phyloP scores from a whole-genome alignment of 805 yeast species.

The Wickerhamomyces alni region DNA sequence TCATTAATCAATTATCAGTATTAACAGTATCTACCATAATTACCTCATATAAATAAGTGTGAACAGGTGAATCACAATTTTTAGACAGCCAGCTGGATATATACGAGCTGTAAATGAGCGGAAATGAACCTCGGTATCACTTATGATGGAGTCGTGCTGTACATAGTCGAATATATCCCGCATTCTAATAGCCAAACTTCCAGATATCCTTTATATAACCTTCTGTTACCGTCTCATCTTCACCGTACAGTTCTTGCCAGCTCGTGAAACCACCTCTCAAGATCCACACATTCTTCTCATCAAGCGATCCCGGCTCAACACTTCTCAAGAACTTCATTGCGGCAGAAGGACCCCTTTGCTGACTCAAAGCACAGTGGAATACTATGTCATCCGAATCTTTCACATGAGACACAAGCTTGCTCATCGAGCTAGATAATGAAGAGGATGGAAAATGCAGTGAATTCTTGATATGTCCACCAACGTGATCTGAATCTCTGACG shows the following conservation, averaged over 20 bases:
- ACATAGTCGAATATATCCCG: too few species aligned
- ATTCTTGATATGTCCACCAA: slow-evolving; percentile 67
- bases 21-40: too few species aligned
- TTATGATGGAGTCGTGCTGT: too few species aligned
- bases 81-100: too few species aligned
- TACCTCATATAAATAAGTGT: too few species aligned
- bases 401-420: slow-evolving; percentile 13
- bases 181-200: slow-evolving; percentile 21
- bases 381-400: slow-evolving; percentile 45
- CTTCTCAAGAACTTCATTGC: slow-evolving; percentile 53
- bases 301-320: slow-evolving; percentile 19
- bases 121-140: too few species aligned
- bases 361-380: slow-evolving; percentile 89
- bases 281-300: slow-evolving; percentile 53
- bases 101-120: too few species aligned
- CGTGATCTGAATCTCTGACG: slow-evolving; percentile 76
- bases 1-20: too few species aligned
- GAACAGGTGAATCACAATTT: too few species aligned
- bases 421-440: slow-evolving; percentile 33
- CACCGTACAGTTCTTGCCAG: slow-evolving; percentile 79
- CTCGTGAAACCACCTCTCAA: slow-evolving; percentile 77
- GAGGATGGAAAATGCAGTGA: slow-evolving; percentile 49
- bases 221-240: slow-evolving; percentile 58
- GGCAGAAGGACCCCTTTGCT: slow-evolving; percentile 87
- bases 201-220: slow-evolving; percentile 43